Evolutionary conservation across 352 stramenopile genomes (phyloP), one percentile per base, ranked within the genome.

Genomic region (Phytophthora litchii): DNA sequence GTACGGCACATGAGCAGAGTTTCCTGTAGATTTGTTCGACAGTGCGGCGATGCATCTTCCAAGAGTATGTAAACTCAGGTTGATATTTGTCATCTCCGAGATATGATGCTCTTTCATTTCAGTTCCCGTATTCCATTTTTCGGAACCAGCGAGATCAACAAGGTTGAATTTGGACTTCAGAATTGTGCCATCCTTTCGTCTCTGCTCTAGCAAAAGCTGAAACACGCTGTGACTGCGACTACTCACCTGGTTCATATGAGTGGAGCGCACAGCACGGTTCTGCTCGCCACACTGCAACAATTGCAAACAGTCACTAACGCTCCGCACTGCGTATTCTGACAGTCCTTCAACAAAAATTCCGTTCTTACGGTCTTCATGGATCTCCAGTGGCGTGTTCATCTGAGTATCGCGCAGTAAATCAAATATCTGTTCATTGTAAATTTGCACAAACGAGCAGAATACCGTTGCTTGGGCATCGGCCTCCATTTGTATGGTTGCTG

Each of bases 1-100:
- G 61, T 97, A 98, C 3, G 92, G 93, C 6, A 98, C 85, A 55
- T 98, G 93, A 13, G 49, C 41, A 20, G 68, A 34, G 6, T 17
- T 27, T 13, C 45, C 41, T 11, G 54, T 71, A 27, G 51, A 54
- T 42, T 86, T 88, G 32, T 68, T 70, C 0, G 81, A 88, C 9
- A 97, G 63, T 13, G 89, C 71, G 5, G 84, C 82, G 27, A 97
- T 97, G 47, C 88, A 97, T 25, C 89, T 70, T 6, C 93, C 94
- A 3, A 98, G 74, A 12, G 88, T 97, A 60, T 97, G 89, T 12
- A 98, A 78, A 68, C 85, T 97, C 34, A 97, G 55, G 65, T 98
- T 98, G 61, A 98, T 98, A 57, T 95, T 97, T 13, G 88, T 98
- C 89, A 98, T 96, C 63, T 98, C 93, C 11, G 79, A 92, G 36